These are phyloP conservation scores for Dactylellina cionopaga DNA, from an alignment of 2,329 filamentous ascomycete genomes.

Conservation along the genomic window DNA sequence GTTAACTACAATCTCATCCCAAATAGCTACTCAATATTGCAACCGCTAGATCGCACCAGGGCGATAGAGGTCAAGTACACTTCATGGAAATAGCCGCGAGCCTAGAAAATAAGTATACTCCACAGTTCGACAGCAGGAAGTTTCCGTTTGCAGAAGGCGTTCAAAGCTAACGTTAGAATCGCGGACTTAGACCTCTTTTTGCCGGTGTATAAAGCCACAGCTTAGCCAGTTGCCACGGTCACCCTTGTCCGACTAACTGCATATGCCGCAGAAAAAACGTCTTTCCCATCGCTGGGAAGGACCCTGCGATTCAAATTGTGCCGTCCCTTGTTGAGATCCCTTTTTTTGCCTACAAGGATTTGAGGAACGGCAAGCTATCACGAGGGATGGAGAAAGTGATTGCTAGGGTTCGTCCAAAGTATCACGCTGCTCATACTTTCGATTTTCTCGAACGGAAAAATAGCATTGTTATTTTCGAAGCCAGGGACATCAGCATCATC, in stretches of 20 bases:
- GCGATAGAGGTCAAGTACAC: background rate
- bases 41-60: background rate
- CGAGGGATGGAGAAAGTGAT: background rate
- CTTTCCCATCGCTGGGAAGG: constrained; percentile 24
- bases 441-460: background rate
- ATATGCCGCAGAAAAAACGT: constrained; percentile 35
- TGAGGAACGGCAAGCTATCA: constrained; percentile 24
- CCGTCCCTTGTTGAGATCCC: constrained; percentile 47
- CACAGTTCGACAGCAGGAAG: background rate
- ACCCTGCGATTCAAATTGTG: constrained; percentile 42
- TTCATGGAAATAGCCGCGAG: constrained; percentile 6
- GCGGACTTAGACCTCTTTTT: too few relatives aligned
- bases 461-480: background rate
- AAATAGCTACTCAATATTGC: too few relatives aligned
- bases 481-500: too few relatives aligned
- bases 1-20: too few relatives aligned
- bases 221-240: constrained; percentile 26
- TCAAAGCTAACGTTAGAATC: too few relatives aligned
- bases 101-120: constrained; percentile 3
- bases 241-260: constrained; percentile 20
- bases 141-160: too few relatives aligned
- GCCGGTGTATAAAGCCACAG: constrained; percentile 23
- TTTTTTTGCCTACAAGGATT: constrained; percentile 33
- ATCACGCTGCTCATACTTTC: background rate
- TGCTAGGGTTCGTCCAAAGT: constrained; percentile 15